A percentile compares a stretch with the other conserved stretches of the same genome.
These are phyloP conservation scores for Salvia miltiorrhiza DNA, from an alignment of 257 asterid species.

Conservation along the genomic window DNA sequence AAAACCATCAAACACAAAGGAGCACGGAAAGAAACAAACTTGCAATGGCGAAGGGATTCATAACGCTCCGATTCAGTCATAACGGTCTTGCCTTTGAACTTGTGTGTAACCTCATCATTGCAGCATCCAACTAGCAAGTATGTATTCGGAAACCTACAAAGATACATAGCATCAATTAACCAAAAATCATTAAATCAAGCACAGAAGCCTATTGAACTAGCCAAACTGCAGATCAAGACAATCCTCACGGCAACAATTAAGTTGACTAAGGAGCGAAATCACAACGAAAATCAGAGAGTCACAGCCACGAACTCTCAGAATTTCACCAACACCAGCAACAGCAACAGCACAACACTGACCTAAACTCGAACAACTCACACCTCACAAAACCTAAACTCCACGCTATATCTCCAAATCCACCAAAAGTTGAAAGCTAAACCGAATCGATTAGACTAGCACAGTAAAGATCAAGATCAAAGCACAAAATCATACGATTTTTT, in stretches of 20 bases:
- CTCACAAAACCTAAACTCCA: neutral
- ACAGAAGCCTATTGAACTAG: neutral
- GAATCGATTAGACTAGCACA: neutral
- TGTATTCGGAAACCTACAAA: conserved; percentile 70
- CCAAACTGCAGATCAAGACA: conserved; percentile 14
- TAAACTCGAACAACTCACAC: conserved; percentile 14
- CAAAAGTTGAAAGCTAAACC: neutral
- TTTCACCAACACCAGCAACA: neutral
- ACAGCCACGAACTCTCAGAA: neutral
- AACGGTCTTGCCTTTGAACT: conserved; percentile 92
- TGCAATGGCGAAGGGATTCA: conserved; percentile 98
- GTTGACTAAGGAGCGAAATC: neutral
- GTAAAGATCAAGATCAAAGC: neutral
- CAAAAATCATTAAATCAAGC: neutral
- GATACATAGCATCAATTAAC: neutral
- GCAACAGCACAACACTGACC: neutral
- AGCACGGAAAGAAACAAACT: conserved; percentile 34
- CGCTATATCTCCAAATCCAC: neutral
- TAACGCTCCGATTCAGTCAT: conserved; percentile 84
- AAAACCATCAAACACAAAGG: neutral
- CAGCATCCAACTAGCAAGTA: conserved; percentile 91
- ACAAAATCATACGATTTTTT: conserved; percentile 48
- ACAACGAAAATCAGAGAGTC: neutral
- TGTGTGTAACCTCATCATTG: conserved; percentile 85
- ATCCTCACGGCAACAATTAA: conserved; percentile 3